Conservation (phyloP, 352 stramenopile genomes). For the Pythium phragmitis region DNA sequence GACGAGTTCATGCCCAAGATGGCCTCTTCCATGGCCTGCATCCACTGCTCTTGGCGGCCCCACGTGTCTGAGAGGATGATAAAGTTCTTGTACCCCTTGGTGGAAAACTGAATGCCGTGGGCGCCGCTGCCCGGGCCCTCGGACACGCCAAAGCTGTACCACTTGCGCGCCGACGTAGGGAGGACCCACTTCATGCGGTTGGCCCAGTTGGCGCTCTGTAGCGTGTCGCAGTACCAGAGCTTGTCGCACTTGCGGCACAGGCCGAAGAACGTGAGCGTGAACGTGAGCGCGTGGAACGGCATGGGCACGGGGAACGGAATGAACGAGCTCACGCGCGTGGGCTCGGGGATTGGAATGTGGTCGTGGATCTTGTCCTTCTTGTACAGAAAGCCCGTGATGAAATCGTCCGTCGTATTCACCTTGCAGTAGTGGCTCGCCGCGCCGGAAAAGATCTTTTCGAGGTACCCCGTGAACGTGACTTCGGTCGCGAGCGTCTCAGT, state of each 20-base stretch:
- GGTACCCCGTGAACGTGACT: conserved; percentile 67
- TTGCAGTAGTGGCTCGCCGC: conserved; percentile 81
- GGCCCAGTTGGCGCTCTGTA: conserved; percentile 80
- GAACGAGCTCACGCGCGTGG: conserved; percentile 83
- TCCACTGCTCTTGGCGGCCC: conserved; percentile 86
- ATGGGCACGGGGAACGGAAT: conserved; percentile 88
- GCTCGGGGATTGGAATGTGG: conserved; percentile 85
- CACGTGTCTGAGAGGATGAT: conserved; percentile 85
- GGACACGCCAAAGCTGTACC: conserved; percentile 83
- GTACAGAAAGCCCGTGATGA: conserved; percentile 87
- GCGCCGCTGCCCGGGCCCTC: conserved; percentile 80
- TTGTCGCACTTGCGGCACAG: conserved; percentile 88
- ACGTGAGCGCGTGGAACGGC: conserved; percentile 87
- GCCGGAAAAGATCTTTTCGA: conserved; percentile 85
- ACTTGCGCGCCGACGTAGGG: conserved; percentile 81
- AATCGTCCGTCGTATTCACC: conserved; percentile 82
- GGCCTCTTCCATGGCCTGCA: conserved; percentile 79
- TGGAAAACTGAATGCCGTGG: conserved; percentile 83
- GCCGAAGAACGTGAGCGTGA: conserved; percentile 83
- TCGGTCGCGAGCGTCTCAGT: conserved; percentile 57
- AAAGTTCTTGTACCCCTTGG: conserved; percentile 89
- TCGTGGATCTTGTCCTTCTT: conserved; percentile 92
- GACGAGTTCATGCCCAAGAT: conserved; percentile 56
- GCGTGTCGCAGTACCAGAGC: conserved; percentile 85
- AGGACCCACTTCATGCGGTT: conserved; percentile 91